phyloP scores from a whole-genome alignment of 257 asterid genomes.

The Salvia miltiorrhiza region DNA sequence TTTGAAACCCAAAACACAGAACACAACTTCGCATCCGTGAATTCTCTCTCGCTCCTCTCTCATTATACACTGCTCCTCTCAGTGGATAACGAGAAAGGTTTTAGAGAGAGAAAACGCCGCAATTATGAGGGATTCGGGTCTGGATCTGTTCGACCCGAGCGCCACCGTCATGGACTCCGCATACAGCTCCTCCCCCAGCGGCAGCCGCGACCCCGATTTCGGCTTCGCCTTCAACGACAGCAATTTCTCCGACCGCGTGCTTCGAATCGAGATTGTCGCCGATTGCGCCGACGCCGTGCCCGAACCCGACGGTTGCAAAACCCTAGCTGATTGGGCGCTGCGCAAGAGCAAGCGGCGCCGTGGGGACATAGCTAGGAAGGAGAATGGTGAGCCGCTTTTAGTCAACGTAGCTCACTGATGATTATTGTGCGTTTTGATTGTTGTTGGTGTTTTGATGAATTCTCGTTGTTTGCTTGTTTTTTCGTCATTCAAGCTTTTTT shows the following conservation, averaged over 20 bases:
- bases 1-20: slow-evolving; percentile 20
- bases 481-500: neutral
- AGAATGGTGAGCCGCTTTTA: slow-evolving; percentile 39
- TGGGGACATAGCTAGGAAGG: slow-evolving; percentile 44
- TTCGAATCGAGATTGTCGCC: slow-evolving; percentile 70
- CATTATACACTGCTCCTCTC: slow-evolving; percentile 17
- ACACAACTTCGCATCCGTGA: slow-evolving; percentile 15
- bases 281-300: slow-evolving; percentile 42
- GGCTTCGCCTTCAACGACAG: slow-evolving; percentile 87
- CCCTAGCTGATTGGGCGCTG: slow-evolving; percentile 82
- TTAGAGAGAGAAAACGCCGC: neutral
- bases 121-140: slow-evolving; percentile 68
- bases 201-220: slow-evolving; percentile 64
- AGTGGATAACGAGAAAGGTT: slow-evolving; percentile 27
- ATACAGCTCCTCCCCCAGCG: slow-evolving; percentile 39
- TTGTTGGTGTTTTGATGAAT: neutral
- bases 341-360: slow-evolving; percentile 73
- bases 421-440: slow-evolving; percentile 4
- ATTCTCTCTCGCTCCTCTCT: slow-evolving; percentile 19
- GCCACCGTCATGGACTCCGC: slow-evolving; percentile 64
- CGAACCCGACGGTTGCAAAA: slow-evolving; percentile 42
- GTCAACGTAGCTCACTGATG: neutral
- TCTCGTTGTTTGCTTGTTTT: neutral
- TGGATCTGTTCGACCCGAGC: slow-evolving; percentile 82
- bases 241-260: slow-evolving; percentile 81